Percentiles rank a stretch among this genome's conserved stretches.
These are phyloP conservation scores for Geum urbanum DNA, from an alignment of 306 rosid genomes.

Conservation along the genomic window DNA sequence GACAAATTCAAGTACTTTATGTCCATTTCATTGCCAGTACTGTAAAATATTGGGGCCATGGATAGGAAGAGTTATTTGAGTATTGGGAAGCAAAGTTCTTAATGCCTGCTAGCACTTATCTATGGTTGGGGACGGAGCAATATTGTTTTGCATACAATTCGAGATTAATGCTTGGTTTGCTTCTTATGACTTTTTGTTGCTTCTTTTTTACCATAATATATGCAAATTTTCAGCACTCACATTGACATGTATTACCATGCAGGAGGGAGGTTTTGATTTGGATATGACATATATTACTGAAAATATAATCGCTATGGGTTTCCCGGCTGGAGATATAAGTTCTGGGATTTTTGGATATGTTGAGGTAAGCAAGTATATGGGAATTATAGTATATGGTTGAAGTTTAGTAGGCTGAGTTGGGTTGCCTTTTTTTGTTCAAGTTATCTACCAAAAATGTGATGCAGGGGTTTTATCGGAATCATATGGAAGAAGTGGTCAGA, in stretches of 20 bases:
- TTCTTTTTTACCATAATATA: not conserved
- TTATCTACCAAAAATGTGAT: slow-evolving; percentile 32
- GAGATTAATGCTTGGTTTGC: not conserved
- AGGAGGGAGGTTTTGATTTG: slow-evolving; percentile 92
- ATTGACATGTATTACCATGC: slow-evolving; percentile 10
- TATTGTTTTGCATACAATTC: too few relatives aligned
- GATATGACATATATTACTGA: slow-evolving; percentile 89
- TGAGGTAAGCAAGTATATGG: slow-evolving; percentile 51
- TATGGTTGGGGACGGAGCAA: not conserved
- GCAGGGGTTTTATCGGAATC: slow-evolving; percentile 95
- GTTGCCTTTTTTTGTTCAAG: slow-evolving; percentile 18
- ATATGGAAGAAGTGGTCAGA: slow-evolving; percentile 90
- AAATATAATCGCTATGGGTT: slow-evolving; percentile 90
- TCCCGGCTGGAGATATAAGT: slow-evolving; percentile 88
- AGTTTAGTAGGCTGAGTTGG: slow-evolving; percentile 21
- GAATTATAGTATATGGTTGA: slow-evolving; percentile 24
- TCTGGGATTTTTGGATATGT: slow-evolving; percentile 83
- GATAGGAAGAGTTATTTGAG: too few relatives aligned
- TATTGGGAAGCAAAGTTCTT: not conserved
- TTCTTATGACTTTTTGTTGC: not conserved
- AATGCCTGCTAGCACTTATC: not conserved
- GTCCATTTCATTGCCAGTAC: not conserved
- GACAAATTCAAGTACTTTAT: not conserved
- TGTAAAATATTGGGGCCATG: too few relatives aligned
- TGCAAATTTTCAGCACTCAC: not conserved